Conservation (phyloP, 768 basidiomycete species). For the Naganishia onofrii region DNA sequence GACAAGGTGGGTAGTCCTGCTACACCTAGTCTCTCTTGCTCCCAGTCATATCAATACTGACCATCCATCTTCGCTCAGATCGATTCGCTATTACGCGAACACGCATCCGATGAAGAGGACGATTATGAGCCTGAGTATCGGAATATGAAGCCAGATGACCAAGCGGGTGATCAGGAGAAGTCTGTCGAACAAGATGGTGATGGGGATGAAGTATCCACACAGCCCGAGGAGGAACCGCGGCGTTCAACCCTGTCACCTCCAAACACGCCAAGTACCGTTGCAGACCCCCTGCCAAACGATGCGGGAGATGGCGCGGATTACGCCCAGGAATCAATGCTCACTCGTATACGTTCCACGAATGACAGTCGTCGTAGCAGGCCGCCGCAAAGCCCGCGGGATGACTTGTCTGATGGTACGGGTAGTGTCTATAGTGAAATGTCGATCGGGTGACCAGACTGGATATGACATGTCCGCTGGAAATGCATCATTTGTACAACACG, state of each 20-base stretch:
- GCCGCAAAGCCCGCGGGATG: not conserved
- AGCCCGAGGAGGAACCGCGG: not conserved
- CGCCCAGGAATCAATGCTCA: not conserved
- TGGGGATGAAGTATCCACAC: not conserved
- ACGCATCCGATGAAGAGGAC: constrained; percentile 24
- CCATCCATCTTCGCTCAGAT: not conserved
- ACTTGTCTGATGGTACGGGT: constrained; percentile 9
- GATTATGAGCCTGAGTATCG: not conserved
- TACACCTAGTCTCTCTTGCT: not conserved
- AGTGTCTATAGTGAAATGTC: constrained; percentile 24
- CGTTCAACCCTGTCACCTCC: not conserved
- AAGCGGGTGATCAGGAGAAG: not conserved
- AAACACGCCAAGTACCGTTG: not conserved
- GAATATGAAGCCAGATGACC: not conserved
- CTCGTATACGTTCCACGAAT: not conserved
- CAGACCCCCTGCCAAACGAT: not conserved
- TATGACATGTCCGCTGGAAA: not conserved
- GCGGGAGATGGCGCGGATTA: not conserved
- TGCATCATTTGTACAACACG: not conserved
- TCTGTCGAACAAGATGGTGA: constrained; percentile 5
- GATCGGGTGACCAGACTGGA: constrained; percentile 4
- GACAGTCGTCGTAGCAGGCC: not conserved
- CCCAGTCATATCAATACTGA: not conserved
- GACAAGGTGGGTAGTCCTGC: constrained; percentile 15
- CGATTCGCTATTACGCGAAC: constrained; percentile 26